phyloP scores from a whole-genome alignment of 768 basidiomycete species.

The Tulasnella sp. region DNA sequence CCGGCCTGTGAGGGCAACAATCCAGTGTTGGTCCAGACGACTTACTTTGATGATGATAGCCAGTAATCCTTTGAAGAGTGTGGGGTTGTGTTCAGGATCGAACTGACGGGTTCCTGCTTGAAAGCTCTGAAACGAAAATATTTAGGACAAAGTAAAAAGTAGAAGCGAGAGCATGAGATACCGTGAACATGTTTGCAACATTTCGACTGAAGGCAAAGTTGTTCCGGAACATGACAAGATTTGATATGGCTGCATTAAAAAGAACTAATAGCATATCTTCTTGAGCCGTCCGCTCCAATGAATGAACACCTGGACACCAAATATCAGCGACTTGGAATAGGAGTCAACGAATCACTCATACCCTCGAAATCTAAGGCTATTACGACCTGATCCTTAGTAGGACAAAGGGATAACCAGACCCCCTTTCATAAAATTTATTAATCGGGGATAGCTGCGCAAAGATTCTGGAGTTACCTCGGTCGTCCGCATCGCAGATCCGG shows the following conservation, averaged over 20 bases:
- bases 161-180: too few species aligned
- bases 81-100: constrained; percentile 55
- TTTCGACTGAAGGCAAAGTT: constrained; percentile 60
- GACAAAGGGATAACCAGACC: constrained; percentile 64
- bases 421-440: constrained; percentile 44
- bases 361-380: constrained; percentile 66
- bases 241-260: constrained; percentile 63
- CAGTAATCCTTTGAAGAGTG: constrained; percentile 54
- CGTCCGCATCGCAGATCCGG: constrained; percentile 56
- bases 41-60: constrained; percentile 60
- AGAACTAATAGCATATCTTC: constrained; percentile 60
- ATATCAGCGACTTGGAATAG: too few species aligned
- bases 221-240: constrained; percentile 56
- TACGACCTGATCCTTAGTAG: constrained; percentile 50
- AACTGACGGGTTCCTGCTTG: constrained; percentile 39
- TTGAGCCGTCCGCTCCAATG: constrained; percentile 58
- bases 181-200: constrained; percentile 53
- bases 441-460: too few species aligned
- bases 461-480: constrained; percentile 31
- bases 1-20: too few species aligned
- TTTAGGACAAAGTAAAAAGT: too few species aligned
- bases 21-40: too few species aligned
- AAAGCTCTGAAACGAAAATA: constrained; percentile 26
- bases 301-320: constrained; percentile 48
- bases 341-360: too few species aligned